Base-by-base conservation (phyloP, 306 rosid genomes). In the Pterocarpus santalinus region DNA sequence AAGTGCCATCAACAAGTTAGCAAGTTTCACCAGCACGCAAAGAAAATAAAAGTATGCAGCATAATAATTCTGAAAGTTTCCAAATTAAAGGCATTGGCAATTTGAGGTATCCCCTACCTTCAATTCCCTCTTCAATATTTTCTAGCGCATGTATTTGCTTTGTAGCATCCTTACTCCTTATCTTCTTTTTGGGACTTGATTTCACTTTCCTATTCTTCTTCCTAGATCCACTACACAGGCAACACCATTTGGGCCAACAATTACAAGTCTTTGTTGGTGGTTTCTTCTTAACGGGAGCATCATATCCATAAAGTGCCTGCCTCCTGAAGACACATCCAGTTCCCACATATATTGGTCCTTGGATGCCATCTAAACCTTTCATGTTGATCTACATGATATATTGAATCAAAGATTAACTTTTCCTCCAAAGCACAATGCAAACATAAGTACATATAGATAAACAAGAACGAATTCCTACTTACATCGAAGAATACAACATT, bases 291-390 rank as follows among this genome's bases (percentile, higher is more conserved):
- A 76, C 79, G 7, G 98, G 98, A 63, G 98, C 96, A 88, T 94
- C 98, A 74, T 78, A 92, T 62, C 98, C 98, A 28, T 94, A 94
- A 5, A 94, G 97, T 32, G 98, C 98, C 77, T 92, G 97, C 93
- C 98, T 88, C 85, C 98, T 85, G 80, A 94, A 94, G 63, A 94
- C 97, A 43, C 98, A 92, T 64, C 98, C 98, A 53, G 98, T 94
- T 79, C 98, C 98, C 2, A 94, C 98, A 52, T 94, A 94, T 44
- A 94, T 92, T 17, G 98, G 98, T 71, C 98, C 98, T 88, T 94
- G 98, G 73, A 94, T 94, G 17, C 98, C 98, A 52, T 94, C 98
- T 65, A 94, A 85, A 63, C 98, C 98, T 87, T 94, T 94, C 98
- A 94, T 92, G 80, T 94, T 94, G 86, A 94, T 92, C 98, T 91